These are phyloP conservation scores for Suillus subaureus DNA, from an alignment of 768 basidiomycete species.

Conservation along the genomic window DNA sequence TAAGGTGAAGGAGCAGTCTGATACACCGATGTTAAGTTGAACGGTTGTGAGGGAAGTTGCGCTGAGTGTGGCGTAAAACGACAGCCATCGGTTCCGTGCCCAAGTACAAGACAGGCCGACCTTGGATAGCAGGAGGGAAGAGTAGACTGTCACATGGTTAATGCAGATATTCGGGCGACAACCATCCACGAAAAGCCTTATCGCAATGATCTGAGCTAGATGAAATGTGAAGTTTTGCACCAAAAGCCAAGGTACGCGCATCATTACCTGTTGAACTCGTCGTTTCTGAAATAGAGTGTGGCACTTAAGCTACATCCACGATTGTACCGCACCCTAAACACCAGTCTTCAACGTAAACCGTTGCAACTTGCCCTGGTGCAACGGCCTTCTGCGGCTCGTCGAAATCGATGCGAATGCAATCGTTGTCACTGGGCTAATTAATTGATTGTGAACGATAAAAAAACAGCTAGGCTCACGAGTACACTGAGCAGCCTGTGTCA, in stretches of 20 bases:
- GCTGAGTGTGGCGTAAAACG: neutral
- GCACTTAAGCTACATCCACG: constrained; percentile 20
- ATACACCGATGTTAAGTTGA: neutral
- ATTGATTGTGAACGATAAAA: neutral
- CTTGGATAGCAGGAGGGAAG: neutral
- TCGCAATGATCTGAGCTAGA: neutral
- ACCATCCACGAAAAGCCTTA: neutral
- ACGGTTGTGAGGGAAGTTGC: neutral
- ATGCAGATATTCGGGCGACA: neutral
- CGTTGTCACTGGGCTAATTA: constrained; percentile 24
- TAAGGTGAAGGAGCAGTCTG: no score
- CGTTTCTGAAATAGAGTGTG: neutral
- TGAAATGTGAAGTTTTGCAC: no score
- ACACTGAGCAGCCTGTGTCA: constrained; percentile 53
- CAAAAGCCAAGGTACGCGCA: neutral
- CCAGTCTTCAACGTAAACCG: constrained; percentile 72
- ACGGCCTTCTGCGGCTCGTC: constrained; percentile 65
- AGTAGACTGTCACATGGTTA: neutral
- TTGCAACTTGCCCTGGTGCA: constrained; percentile 79
- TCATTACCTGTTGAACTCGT: neutral
- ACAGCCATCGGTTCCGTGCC: neutral
- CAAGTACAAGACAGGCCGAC: neutral
- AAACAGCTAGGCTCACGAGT: constrained; percentile 39
- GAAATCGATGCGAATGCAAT: constrained; percentile 48
- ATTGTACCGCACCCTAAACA: constrained; percentile 87